These are phyloP conservation scores for Globisporangium splendens DNA, from an alignment of 352 stramenopile genomes.

Conservation along the genomic window DNA sequence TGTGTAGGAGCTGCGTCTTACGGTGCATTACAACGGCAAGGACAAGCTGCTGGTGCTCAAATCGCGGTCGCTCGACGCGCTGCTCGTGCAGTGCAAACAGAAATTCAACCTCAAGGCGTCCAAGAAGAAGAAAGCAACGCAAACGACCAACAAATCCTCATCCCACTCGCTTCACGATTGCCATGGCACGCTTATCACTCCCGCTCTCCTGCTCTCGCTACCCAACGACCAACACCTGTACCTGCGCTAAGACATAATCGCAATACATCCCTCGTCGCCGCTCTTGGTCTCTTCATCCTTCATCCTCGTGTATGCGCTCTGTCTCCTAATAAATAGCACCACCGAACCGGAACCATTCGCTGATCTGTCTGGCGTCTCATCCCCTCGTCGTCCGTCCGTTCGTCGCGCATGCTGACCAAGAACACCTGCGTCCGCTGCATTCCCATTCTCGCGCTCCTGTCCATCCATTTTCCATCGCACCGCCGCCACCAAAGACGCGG, in stretches of 20 bases:
- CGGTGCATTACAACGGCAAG: constrained; percentile 26
- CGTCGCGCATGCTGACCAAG: no score
- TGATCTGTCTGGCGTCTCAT: no score
- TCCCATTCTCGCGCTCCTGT: not conserved
- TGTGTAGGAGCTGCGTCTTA: constrained; percentile 27
- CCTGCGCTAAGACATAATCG: constrained; percentile 15
- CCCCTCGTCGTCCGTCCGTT: no score
- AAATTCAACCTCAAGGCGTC: constrained; percentile 35
- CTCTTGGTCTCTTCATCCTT: not conserved
- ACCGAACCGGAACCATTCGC: no score
- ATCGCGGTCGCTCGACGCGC: constrained; percentile 22
- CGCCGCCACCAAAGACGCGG: not conserved
- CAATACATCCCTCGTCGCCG: not conserved
- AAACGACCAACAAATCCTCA: not conserved
- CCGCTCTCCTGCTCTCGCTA: constrained; percentile 20
- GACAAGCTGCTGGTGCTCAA: constrained; percentile 39
- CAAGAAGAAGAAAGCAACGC: constrained; percentile 8
- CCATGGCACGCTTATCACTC: constrained; percentile 24
- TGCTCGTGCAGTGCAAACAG: constrained; percentile 32
- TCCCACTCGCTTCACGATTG: constrained; percentile 21
- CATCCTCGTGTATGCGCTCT: not conserved
- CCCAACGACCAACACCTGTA: constrained; percentile 30
- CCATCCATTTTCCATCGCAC: constrained; percentile 1
- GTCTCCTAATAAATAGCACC: no score
- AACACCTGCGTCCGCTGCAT: no score